Percentiles rank a stretch among this genome's conserved stretches.
Evolutionary conservation across 495 filamentous ascomycete species (phyloP).

Genomic region (Talaromyces wortmannii): DNA sequence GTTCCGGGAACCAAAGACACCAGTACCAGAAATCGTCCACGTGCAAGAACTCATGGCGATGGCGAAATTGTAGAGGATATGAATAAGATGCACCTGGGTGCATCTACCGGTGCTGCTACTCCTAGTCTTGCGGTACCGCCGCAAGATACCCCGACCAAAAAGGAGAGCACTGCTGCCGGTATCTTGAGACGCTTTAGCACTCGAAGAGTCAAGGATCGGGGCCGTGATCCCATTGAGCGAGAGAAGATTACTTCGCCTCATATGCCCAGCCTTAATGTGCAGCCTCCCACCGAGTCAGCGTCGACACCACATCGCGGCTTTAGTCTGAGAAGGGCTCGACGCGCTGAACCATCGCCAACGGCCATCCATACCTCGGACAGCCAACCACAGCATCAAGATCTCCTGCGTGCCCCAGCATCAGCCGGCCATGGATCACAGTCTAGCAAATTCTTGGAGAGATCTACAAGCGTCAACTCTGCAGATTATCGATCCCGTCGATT

Average conservation of each 20-base stretch:
- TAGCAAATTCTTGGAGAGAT: conserved; percentile 63
- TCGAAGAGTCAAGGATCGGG: conserved; percentile 55
- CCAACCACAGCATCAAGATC: conserved; percentile 64
- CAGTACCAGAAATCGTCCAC: conserved; percentile 70
- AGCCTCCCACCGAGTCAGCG: conserved; percentile 60
- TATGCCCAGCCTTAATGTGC: conserved; percentile 63
- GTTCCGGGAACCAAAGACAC: conserved; percentile 75
- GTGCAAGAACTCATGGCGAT: conserved; percentile 91
- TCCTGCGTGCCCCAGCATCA: conserved; percentile 62
- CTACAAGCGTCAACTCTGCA: conserved; percentile 79
- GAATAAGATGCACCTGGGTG: conserved; percentile 62
- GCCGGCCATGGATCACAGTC: conserved; percentile 45
- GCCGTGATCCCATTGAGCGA: conserved; percentile 39
- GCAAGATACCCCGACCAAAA: conserved; percentile 62
- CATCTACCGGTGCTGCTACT: conserved; percentile 44
- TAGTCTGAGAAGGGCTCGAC: conserved; percentile 66
- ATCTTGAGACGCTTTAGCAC: conserved; percentile 89
- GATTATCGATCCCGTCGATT: conserved; percentile 62
- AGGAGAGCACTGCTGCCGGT: conserved; percentile 82
- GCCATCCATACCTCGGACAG: conserved; percentile 56
- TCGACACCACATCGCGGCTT: conserved; percentile 68
- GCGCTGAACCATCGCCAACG: conserved; percentile 47
- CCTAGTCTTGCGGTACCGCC: conserved; percentile 47
- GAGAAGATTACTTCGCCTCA: conserved; percentile 53
- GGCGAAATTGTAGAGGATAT: conserved; percentile 76